Conservation (phyloP, 1,139 yeast genomes). For the Blastobotrys serpentis region DNA sequence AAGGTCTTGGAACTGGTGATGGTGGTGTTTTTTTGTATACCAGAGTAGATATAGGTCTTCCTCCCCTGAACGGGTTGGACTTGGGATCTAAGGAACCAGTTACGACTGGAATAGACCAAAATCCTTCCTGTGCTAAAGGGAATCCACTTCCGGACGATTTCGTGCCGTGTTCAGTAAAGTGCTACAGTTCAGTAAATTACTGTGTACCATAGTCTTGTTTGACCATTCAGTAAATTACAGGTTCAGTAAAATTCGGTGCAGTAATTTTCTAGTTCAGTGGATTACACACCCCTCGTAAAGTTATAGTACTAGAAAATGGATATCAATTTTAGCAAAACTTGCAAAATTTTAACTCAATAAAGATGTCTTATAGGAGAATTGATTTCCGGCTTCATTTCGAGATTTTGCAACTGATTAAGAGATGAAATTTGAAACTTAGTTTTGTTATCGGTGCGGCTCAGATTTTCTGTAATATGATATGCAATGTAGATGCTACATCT, state of each 20-base stretch:
- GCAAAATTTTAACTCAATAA: background rate
- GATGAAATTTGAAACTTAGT: too few species aligned
- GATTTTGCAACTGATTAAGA: too few species aligned
- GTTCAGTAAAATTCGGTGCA: constrained; percentile 17
- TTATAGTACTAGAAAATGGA: too few species aligned
- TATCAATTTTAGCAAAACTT: too few species aligned
- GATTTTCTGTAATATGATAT: background rate
- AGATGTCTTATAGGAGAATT: background rate
- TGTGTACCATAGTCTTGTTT: background rate
- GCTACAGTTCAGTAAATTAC: constrained; percentile 16
- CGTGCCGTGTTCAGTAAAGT: constrained; percentile 7
- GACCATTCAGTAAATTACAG: constrained; percentile 4
- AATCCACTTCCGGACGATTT: background rate
- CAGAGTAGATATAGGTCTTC: constrained; percentile 3
- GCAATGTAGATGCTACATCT: constrained; percentile 1
- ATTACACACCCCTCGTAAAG: background rate
- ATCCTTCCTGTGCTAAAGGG: background rate
- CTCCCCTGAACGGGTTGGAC: background rate
- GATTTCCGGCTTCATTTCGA: background rate
- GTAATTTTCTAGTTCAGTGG: constrained; percentile 12
- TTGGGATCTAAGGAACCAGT: background rate
- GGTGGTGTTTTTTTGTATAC: constrained; percentile 8
- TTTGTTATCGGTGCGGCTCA: background rate
- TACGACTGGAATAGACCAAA: background rate
- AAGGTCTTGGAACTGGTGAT: constrained; percentile 2